Evolutionary conservation across 2,329 filamentous ascomycete species (phyloP).

Genomic region (Stagonosporopsis rhizophila): DNA sequence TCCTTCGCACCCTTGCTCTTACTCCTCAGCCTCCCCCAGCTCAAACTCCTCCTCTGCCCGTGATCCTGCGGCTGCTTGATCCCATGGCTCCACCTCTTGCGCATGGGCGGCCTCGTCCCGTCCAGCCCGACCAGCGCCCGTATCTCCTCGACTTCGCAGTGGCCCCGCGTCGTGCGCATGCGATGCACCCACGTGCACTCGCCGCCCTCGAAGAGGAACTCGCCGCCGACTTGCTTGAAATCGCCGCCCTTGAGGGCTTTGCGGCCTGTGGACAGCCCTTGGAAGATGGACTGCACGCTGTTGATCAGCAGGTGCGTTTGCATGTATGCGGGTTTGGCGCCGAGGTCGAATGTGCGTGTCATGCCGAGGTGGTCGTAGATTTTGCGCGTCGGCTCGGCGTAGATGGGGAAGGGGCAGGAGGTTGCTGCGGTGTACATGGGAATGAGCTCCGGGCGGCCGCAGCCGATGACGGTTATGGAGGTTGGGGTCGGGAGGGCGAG

Average conservation of each 20-base stretch:
- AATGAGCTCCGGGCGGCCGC: conserved; percentile 73
- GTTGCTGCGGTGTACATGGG: conserved; percentile 69
- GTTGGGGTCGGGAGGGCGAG: conserved; percentile 61
- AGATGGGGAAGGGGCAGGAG: conserved; percentile 74
- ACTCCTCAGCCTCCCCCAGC: conserved; percentile 36
- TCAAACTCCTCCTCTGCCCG: conserved; percentile 29
- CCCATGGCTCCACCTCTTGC: conserved; percentile 46
- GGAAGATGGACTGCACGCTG: conserved; percentile 62
- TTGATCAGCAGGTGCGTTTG: conserved; percentile 56
- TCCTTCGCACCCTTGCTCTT: conserved; percentile 36
- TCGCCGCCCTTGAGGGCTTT: conserved; percentile 71
- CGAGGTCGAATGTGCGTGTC: conserved; percentile 68
- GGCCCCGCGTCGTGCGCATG: conserved; percentile 80
- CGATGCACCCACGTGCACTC: conserved; percentile 79
- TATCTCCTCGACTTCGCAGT: conserved; percentile 73
- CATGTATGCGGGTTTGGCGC: conserved; percentile 71
- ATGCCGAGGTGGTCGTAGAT: conserved; percentile 74
- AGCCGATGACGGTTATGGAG: conserved; percentile 74
- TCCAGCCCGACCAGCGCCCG: conserved; percentile 65
- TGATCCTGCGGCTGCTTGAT: conserved; percentile 33
- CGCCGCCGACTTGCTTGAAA: conserved; percentile 74
- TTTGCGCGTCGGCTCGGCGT: conserved; percentile 73
- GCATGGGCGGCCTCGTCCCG: conserved; percentile 33
- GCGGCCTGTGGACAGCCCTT: conserved; percentile 65
- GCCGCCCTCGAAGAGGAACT: conserved; percentile 79